Conservation (phyloP, 2,329 filamentous ascomycete species). For the Neurospora crassa region DNA sequence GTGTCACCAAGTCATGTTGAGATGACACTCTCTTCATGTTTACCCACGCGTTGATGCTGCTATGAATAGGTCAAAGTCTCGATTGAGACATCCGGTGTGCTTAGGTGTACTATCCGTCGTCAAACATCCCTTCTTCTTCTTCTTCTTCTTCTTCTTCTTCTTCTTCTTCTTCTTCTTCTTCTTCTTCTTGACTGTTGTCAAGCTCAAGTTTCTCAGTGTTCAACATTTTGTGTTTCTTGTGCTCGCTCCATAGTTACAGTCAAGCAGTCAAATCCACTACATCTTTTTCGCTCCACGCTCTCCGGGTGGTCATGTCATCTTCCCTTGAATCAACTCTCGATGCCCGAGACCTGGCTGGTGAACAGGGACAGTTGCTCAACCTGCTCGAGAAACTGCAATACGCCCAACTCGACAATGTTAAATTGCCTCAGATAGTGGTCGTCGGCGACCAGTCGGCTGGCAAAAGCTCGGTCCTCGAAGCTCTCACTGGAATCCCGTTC, state of each 20-base stretch:
- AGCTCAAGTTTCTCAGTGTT: too few species aligned
- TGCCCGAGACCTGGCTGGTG: conserved; percentile 39
- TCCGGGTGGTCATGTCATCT: conserved; percentile 17
- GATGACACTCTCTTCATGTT: not conserved
- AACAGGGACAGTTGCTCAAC: conserved; percentile 48
- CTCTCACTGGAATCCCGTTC: conserved; percentile 53
- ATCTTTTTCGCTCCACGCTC: not conserved
- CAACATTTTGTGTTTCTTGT: not conserved
- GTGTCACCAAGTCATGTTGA: not conserved
- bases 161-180: not conserved
- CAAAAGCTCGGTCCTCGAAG: conserved; percentile 54
- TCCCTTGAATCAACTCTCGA: conserved; percentile 39
- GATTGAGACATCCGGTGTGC: not conserved
- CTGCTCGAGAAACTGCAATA: conserved; percentile 35
- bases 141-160: not conserved
- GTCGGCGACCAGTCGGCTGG: conserved; percentile 56
- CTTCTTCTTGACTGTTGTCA: not conserved
- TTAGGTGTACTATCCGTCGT: not conserved
- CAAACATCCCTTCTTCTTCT: not conserved
- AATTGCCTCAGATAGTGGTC: conserved; percentile 45
- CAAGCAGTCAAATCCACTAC: not conserved
- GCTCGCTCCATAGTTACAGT: not conserved
- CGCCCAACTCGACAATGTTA: conserved; percentile 25
- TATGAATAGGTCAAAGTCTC: not conserved
- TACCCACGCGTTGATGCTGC: not conserved